Base-by-base conservation (phyloP, 768 basidiomycete species). In the Kwoniella sp. region DNA sequence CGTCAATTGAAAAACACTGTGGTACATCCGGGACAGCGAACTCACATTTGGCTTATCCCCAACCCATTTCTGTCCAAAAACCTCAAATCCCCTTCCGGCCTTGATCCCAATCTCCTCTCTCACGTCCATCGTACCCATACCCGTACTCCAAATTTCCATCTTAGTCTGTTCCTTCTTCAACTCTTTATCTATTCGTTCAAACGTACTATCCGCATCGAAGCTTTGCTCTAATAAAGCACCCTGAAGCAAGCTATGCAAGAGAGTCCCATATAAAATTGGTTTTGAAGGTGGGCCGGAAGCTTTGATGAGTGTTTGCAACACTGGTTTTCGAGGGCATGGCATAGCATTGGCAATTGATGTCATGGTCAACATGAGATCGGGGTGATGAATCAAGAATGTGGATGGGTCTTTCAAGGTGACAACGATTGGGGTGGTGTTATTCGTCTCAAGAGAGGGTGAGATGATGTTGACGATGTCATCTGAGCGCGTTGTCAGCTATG, bases 211-310 rank as follows among this genome's bases (percentile, higher is more conserved):
- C 8, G 69, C 65, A 24, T 70, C 71, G 63, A 81, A 79, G 13
- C 63, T 55, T 29, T 76, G 72, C 36, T 70, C 72, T 24, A 76
- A 78, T 55, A 98, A 82, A 69, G 91, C 92, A 0, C 83, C 81
- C 76, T 98, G 93, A 82, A 96, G 86, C 33, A 97, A 88, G 68
- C 92, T 88, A 71, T 99, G 96, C 5, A 96, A 84, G 80, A 98
- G 87, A 70, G 89, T 96, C 37, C 96, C 96, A 87, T 92, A 97
- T 0, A 95, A 83, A 1, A 82, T 77, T 21, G 68, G 76, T 69
- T 74, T 79, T 26, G 63, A 79, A 52, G 73, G 73, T 85, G 86
- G 47, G 88, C 80, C 55, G 88, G 82, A 47, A 15, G 83, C 81
- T 47, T 74, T 46, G 86, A 86, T 29, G 3, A 82, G 70, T n/a